Base-by-base conservation (phyloP, 768 basidiomycete species). In the Tremella fuciformis region DNA sequence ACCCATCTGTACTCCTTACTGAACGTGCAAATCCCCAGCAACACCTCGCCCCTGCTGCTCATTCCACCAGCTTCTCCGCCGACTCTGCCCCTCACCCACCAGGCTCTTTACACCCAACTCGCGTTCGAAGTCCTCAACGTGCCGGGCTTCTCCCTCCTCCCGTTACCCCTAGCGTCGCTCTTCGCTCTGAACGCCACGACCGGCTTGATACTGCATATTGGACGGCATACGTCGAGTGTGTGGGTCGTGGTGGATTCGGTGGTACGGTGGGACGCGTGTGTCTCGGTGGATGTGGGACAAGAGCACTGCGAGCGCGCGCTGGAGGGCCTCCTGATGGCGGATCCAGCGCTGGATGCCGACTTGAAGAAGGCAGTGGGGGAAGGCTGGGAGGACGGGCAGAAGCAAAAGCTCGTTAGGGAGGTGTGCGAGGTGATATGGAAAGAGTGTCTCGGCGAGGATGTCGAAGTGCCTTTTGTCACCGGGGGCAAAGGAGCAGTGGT, bases 111-210 rank as follows among this genome's bases (percentile, higher is more conserved):
- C 60, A 68, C 69, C 25, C 73, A 70, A 55, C 18, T 76, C 21
- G 66, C 71, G 0, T 76, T 76, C 58, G 75, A 76, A 57, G 29
- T 40, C 1, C 66, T 76, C 40, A 76, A 76, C 54, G 64, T 65
- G 19, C 69, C 75, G 1, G 65, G 63, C 21, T 62, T 76, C 49
- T 62, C 66, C 22, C 46, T 73, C 18, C 53, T 76, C 13, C 67
- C 71, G 37, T 55, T 63, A 19, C 65, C 71, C 0, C 59, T 73
- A 8, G 75, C 75, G 0, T 53, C 71, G 1, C 56, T 74, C 2
- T 74, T 63, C 55, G 75, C 71, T 1, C 65, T 76, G 3, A 71
- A 71, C 7, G 57, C 66, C 7, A 67, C 70, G 29, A 69, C 62
- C 8, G 75, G 75, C 19, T 55, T 76, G 22, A 55, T 69, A 44